Evolutionary conservation across 495 filamentous ascomycete species (phyloP).

Genomic region (Staphylotrichum longicolle): DNA sequence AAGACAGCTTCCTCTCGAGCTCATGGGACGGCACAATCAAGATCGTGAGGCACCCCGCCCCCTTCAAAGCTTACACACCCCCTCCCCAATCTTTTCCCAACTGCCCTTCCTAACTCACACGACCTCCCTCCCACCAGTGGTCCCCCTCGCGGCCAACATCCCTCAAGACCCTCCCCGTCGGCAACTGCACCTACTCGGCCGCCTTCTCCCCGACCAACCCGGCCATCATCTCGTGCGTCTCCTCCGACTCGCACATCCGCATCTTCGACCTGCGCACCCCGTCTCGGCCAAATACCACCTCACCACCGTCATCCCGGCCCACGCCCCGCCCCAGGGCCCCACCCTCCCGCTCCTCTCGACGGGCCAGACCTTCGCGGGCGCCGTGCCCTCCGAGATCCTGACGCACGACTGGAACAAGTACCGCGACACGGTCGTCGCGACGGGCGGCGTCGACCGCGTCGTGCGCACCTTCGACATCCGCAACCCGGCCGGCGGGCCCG

Average conservation of each 20-base stretch:
- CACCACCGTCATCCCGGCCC: slow-evolving; percentile 71
- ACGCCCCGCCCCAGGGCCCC: slow-evolving; percentile 49
- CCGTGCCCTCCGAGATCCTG: slow-evolving; percentile 64
- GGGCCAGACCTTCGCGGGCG: slow-evolving; percentile 34
- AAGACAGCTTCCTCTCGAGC: slow-evolving; percentile 80
- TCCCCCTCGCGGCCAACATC: slow-evolving; percentile 68
- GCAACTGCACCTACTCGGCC: slow-evolving; percentile 86
- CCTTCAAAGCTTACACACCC: background rate
- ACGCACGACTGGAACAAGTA: slow-evolving; percentile 99
- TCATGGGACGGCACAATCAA: slow-evolving; percentile 96
- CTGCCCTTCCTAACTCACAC: slow-evolving; percentile 16
- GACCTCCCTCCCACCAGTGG: slow-evolving; percentile 52
- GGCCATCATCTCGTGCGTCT: slow-evolving; percentile 74
- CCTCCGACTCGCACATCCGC: slow-evolving; percentile 79
- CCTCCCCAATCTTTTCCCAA: background rate
- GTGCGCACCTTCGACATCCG: slow-evolving; percentile 90
- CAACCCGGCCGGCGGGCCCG: slow-evolving; percentile 64
- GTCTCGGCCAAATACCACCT: slow-evolving; percentile 80
- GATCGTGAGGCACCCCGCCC: slow-evolving; percentile 52
- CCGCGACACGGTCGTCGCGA: slow-evolving; percentile 73
- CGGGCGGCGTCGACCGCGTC: slow-evolving; percentile 82
- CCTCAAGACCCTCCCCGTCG: slow-evolving; percentile 78
- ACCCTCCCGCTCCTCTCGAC: slow-evolving; percentile 35
- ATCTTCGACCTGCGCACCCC: slow-evolving; percentile 85
- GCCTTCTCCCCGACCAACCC: slow-evolving; percentile 78